phyloP scores from a whole-genome alignment of 2,329 filamentous ascomycete genomes.

The Conoideocrella luteorostrata region DNA sequence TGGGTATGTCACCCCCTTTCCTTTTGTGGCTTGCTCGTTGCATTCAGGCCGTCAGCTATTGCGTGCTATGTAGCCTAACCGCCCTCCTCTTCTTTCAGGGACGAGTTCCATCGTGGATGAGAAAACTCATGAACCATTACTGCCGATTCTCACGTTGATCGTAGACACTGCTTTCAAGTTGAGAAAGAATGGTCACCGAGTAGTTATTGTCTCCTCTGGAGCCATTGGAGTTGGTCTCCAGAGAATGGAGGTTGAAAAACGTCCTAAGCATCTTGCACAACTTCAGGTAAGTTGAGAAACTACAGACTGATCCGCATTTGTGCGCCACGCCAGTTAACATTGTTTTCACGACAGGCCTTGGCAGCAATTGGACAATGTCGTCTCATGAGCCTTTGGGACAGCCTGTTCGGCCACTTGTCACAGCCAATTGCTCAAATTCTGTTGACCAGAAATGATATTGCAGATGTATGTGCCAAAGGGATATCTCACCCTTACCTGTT shows the following conservation, averaged over 20 bases:
- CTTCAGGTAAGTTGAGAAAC: conserved; percentile 54
- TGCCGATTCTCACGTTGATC: conserved; percentile 85
- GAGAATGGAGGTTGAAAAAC: conserved; percentile 79
- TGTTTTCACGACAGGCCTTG: conserved; percentile 52
- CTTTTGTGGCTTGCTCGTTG: background rate
- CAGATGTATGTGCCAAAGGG: conserved; percentile 59
- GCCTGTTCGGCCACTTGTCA: conserved; percentile 76
- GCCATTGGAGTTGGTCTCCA: conserved; percentile 91
- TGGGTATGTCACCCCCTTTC: conserved; percentile 51
- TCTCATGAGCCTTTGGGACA: conserved; percentile 93
- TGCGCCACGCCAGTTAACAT: background rate
- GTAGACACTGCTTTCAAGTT: conserved; percentile 89
- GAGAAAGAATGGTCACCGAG: conserved; percentile 83
- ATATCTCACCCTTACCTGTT: background rate
- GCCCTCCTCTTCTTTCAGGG: conserved; percentile 45
- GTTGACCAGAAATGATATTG: conserved; percentile 91
- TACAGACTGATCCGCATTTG: background rate
- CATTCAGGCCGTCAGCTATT: background rate
- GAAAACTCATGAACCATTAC: conserved; percentile 83
- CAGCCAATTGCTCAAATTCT: conserved; percentile 94
- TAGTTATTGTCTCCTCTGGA: conserved; percentile 94
- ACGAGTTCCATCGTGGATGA: conserved; percentile 99
- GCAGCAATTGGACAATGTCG: conserved; percentile 95
- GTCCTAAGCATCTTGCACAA: conserved; percentile 84
- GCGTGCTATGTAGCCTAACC: background rate